Evolutionary conservation across 2,329 filamentous ascomycete genomes (phyloP).

Genomic region (Neobulgaria alba): DNA sequence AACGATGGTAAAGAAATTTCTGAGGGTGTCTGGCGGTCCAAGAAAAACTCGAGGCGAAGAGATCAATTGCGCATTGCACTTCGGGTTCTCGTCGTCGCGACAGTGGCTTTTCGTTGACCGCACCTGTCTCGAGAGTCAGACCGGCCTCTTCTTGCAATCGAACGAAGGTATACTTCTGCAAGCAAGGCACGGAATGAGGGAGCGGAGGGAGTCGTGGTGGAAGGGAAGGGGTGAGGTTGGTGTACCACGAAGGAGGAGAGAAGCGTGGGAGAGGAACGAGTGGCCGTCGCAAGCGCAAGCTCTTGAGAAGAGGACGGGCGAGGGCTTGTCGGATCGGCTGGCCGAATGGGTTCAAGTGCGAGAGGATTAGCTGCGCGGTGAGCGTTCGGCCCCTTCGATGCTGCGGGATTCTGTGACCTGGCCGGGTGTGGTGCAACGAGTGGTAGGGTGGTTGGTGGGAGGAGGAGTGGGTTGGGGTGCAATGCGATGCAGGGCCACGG

Average conservation of each 20-base stretch:
- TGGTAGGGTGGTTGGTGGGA: not conserved
- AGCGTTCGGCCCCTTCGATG: too few species aligned
- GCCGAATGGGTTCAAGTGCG: not conserved
- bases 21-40: too few species aligned
- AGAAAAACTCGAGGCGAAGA: too few species aligned
- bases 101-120: too few species aligned
- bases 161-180: too few species aligned
- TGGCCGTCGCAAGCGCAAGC: not conserved
- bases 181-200: not conserved
- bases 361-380: not conserved
- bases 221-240: not conserved
- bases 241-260: not conserved
- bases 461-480: not conserved
- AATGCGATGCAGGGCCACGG: conserved; percentile 1
- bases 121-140: too few species aligned
- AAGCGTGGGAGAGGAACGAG: not conserved
- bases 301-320: not conserved
- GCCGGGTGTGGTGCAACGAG: too few species aligned
- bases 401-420: too few species aligned
- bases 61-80: too few species aligned
- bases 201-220: not conserved
- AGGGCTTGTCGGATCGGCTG: not conserved
- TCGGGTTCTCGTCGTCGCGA: too few species aligned
- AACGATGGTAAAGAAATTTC: too few species aligned
- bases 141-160: too few species aligned